A percentile compares a stretch with the other conserved stretches of the same genome.
These are phyloP conservation scores for Physaria fendleri DNA, from an alignment of 345 rosid genomes.

Conservation along the genomic window DNA sequence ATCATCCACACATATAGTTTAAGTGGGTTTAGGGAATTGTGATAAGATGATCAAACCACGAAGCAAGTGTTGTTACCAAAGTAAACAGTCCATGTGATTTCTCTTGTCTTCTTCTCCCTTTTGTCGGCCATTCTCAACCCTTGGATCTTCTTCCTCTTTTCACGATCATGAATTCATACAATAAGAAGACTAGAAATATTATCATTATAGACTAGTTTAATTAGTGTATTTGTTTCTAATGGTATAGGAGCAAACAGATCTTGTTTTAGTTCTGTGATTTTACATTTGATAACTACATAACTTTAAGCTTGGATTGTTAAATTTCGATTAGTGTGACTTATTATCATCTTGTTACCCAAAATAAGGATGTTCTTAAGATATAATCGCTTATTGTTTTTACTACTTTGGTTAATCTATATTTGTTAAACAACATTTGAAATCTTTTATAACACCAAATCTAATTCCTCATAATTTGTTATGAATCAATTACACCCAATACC, in stretches of 20 bases:
- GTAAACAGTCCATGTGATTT: conserved; percentile 22
- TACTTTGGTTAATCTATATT: neutral
- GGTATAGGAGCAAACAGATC: neutral
- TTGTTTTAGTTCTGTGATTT: neutral
- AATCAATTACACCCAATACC: too few species aligned
- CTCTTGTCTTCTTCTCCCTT: conserved; percentile 22
- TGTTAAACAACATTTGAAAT: neutral
- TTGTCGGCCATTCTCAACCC: conserved; percentile 17
- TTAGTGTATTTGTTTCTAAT: neutral
- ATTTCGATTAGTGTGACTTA: neutral
- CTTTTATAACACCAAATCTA: neutral
- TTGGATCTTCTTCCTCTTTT: conserved; percentile 2
- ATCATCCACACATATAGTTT: neutral
- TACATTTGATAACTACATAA: neutral
- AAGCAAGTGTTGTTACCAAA: conserved; percentile 19
- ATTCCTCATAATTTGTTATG: too few species aligned
- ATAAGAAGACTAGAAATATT: neutral
- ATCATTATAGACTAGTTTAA: neutral
- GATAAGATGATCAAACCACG: conserved; percentile 14
- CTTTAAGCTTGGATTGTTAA: neutral
- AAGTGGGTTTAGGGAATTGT: conserved; percentile 1
- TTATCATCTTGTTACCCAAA: neutral
- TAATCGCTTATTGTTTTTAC: neutral
- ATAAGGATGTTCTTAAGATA: neutral
- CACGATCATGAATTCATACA: neutral